Conservation (phyloP, 306 rosid genomes). For the Lathyrus tuberosus region DNA sequence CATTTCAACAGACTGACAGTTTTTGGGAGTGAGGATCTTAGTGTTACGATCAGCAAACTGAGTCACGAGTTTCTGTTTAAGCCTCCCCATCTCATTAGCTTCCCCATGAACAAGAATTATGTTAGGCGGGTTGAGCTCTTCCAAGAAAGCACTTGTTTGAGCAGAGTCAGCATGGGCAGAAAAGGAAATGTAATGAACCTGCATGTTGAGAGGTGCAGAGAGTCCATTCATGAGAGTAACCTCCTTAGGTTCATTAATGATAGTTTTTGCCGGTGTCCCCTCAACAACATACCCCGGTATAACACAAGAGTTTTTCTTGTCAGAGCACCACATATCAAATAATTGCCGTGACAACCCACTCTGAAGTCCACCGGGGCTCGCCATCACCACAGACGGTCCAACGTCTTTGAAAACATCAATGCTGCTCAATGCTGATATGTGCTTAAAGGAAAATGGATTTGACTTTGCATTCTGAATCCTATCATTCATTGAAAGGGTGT, state of each 20-base stretch:
- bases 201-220: constrained; percentile 87
- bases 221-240: constrained; percentile 92
- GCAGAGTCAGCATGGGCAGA: constrained; percentile 98
- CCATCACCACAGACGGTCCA: constrained; percentile 94
- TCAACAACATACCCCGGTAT: constrained; percentile 88
- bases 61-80: constrained; percentile 79
- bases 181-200: constrained; percentile 91
- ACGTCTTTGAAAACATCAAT: constrained; percentile 83
- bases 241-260: constrained; percentile 91
- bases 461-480: constrained; percentile 93
- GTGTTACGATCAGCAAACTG: constrained; percentile 87
- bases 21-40: constrained; percentile 85
- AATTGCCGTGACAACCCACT: constrained; percentile 90
- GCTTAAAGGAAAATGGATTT: constrained; percentile 80
- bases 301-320: constrained; percentile 81
- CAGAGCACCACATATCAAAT: constrained; percentile 94
- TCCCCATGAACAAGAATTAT: constrained; percentile 96
- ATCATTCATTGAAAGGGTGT: constrained; percentile 96
- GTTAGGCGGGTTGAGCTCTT: constrained; percentile 90
- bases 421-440: constrained; percentile 82
- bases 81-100: constrained; percentile 97
- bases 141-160: constrained; percentile 89
- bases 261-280: constrained; percentile 92
- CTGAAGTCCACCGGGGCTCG: constrained; percentile 93
- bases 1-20: constrained; percentile 94